Evolutionary conservation across 768 basidiomycete genomes (phyloP).

Genomic region (Mycena pura): DNA sequence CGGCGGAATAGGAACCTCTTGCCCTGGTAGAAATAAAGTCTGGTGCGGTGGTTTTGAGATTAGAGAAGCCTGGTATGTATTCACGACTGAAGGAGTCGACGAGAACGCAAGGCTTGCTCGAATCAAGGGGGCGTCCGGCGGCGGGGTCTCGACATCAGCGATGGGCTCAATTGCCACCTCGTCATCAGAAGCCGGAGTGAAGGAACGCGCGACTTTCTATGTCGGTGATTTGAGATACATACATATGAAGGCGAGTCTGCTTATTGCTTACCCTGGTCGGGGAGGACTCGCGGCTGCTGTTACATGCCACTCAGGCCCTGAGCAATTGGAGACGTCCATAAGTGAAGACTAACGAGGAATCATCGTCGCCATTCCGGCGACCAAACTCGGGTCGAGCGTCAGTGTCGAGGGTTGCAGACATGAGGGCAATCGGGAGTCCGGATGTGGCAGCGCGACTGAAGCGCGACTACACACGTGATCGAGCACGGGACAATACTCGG

Average conservation of each 20-base stretch:
- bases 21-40: conserved; percentile 61
- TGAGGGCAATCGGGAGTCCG: not conserved
- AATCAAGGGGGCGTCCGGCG: conserved; percentile 58
- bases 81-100: conserved; percentile 39
- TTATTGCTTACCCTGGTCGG: conserved; percentile 51
- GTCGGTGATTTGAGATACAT: conserved; percentile 7
- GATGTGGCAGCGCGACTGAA: not conserved
- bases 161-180: conserved; percentile 48
- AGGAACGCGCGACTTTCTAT: conserved; percentile 54
- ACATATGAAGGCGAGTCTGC: conserved; percentile 24
- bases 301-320: conserved; percentile 31
- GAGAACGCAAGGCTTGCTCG: conserved; percentile 66
- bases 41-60: conserved; percentile 27
- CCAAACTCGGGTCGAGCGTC: conserved; percentile 35
- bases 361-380: conserved; percentile 42
- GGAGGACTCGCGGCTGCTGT: conserved; percentile 66
- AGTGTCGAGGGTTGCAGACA: not conserved
- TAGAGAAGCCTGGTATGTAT: conserved; percentile 50
- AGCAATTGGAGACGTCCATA: not conserved
- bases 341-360: conserved; percentile 45
- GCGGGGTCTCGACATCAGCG: conserved; percentile 54
- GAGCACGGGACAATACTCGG: not conserved
- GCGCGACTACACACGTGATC: not conserved
- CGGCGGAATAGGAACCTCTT: conserved; percentile 39
- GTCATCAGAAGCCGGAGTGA: conserved; percentile 62